phyloP scores from a whole-genome alignment of 2,329 filamentous ascomycete genomes.

The Cephalotrichum gorgonifer region DNA sequence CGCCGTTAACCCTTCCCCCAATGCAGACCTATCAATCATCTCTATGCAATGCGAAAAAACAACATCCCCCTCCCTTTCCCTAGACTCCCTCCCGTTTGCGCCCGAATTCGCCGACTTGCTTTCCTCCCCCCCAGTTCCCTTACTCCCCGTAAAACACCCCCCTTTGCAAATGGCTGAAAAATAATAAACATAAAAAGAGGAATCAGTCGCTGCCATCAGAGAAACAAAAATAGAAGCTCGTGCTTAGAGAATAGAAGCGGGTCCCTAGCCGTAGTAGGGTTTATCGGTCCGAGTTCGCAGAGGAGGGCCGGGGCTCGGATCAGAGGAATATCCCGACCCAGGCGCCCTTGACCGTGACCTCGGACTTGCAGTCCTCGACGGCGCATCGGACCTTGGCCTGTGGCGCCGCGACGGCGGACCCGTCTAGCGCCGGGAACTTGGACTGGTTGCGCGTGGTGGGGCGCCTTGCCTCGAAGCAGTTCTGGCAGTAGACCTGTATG shows the following conservation, averaged over 20 bases:
- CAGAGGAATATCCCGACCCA: constrained; percentile 54
- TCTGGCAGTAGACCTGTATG: constrained; percentile 49
- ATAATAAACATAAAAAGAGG: constrained; percentile 25
- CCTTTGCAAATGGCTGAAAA: neutral
- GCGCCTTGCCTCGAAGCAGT: constrained; percentile 48
- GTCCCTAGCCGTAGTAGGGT: too few relatives aligned
- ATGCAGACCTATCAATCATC: neutral
- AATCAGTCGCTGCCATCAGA: too few relatives aligned
- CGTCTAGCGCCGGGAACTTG: constrained; percentile 8
- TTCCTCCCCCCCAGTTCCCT: neutral
- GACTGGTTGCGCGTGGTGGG: constrained; percentile 21
- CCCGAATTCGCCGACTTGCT: neutral
- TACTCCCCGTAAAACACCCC: neutral
- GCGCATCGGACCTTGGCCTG: constrained; percentile 35
- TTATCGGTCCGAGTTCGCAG: too few relatives aligned
- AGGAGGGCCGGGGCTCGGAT: constrained; percentile 16
- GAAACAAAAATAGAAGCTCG: too few relatives aligned
- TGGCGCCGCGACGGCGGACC: neutral
- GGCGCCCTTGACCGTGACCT: constrained; percentile 40
- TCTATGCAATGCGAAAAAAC: neutral
- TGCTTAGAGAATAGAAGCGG: too few relatives aligned
- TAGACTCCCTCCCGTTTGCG: neutral
- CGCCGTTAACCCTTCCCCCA: neutral
- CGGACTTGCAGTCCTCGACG: constrained; percentile 45
- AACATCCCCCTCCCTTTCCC: neutral